Percentiles rank a stretch among this genome's conserved stretches.
phyloP scores from a whole-genome alignment of 805 yeast species.

The Vanderwaltozyma yarrowii region DNA sequence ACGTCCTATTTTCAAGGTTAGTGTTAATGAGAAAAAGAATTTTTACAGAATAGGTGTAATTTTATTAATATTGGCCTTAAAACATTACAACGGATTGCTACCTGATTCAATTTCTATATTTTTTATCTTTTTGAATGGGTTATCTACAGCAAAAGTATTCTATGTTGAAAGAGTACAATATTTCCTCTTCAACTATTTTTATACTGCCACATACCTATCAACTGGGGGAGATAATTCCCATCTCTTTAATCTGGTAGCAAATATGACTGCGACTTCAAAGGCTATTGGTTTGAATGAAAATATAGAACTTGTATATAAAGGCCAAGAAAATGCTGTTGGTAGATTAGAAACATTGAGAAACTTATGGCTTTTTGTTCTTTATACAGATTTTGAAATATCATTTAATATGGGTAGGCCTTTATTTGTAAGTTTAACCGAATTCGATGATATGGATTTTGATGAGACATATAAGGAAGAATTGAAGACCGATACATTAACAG shows the following conservation, averaged over 20 bases:
- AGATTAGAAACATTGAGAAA: constrained; percentile 13
- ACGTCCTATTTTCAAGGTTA: constrained; percentile 2
- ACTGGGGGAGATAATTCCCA: constrained; percentile 22
- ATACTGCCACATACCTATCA: neutral
- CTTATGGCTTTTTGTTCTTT: constrained; percentile 21
- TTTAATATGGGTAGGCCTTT: constrained; percentile 19
- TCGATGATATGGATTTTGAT: constrained; percentile 4
- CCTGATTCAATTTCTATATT: constrained; percentile 17
- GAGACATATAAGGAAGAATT: neutral
- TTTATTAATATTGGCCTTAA: constrained; percentile 13
- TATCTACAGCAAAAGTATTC: constrained; percentile 18
- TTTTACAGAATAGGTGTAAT: constrained; percentile 23
- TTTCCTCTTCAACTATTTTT: constrained; percentile 13
- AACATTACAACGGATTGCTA: constrained; percentile 6
- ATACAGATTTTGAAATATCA: constrained; percentile 17
- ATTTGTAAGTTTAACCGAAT: constrained; percentile 3
- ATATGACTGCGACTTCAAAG: constrained; percentile 11
- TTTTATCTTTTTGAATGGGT: constrained; percentile 19
- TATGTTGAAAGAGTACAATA: constrained; percentile 24
- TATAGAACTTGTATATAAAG: constrained; percentile 9
- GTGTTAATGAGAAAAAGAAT: constrained; percentile 11
- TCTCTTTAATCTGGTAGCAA: constrained; percentile 7
- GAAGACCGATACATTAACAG: constrained; percentile 2
- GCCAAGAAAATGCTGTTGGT: constrained; percentile 14
- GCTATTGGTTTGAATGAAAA: constrained; percentile 19